phyloP scores from a whole-genome alignment of 129 eudicot species.

The Heracleum sosnowskyi region DNA sequence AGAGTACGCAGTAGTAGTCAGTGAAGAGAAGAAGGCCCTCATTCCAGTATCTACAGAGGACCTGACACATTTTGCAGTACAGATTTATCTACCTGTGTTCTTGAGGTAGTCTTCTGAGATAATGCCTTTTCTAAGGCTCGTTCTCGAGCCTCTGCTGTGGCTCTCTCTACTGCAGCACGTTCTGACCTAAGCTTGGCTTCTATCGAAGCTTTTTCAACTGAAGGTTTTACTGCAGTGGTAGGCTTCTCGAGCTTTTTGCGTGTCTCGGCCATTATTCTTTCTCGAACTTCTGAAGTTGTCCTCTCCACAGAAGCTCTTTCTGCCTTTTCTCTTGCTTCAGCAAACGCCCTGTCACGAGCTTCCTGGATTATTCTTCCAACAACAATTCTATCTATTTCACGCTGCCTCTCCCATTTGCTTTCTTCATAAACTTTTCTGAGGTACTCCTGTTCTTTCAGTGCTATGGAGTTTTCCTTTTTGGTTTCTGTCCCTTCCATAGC shows the following conservation, averaged over 20 bases:
- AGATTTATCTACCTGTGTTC: constrained; percentile 21
- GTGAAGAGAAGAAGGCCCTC: constrained; percentile 41
- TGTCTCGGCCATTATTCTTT: constrained; percentile 56
- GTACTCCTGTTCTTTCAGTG: constrained; percentile 26
- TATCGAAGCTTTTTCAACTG: constrained; percentile 40
- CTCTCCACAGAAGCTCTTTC: constrained; percentile 81
- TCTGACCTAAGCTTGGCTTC: constrained; percentile 72
- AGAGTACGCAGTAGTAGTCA: constrained; percentile 23
- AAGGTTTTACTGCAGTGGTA: constrained; percentile 23
- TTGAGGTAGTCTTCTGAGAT: constrained; percentile 37
- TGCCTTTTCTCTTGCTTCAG: constrained; percentile 72
- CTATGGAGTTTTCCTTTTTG: constrained; percentile 26
- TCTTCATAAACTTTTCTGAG: constrained; percentile 35
- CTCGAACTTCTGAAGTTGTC: constrained; percentile 63
- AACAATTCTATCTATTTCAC: constrained; percentile 58
- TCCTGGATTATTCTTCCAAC: constrained; percentile 88
- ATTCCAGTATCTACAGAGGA: constrained; percentile 25
- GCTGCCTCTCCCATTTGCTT: constrained; percentile 49
- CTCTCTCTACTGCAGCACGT: constrained; percentile 95
- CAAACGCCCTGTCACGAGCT: constrained; percentile 90
- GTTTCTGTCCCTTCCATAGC: constrained; percentile 25
- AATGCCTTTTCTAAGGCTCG: constrained; percentile 82
- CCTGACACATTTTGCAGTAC: constrained; percentile 17
- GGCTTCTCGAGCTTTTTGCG: constrained; percentile 52
- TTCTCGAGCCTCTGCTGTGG: constrained; percentile 81